Conservation (phyloP, 148 eudicot species). For the Cornus florida region DNA sequence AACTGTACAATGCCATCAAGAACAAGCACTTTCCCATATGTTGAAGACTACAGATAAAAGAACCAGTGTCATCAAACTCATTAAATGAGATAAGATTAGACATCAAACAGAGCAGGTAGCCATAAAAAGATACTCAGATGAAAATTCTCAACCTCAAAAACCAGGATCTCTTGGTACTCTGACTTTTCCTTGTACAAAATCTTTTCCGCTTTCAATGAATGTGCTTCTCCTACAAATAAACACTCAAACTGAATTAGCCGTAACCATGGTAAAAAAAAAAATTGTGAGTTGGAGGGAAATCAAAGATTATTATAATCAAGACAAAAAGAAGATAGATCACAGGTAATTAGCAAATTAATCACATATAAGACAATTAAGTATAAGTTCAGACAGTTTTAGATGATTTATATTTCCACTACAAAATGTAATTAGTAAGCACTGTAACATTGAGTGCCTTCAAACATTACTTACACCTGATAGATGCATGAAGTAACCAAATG, state of each 20-base stretch:
- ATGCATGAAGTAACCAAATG: too few species aligned
- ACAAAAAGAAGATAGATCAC: not conserved
- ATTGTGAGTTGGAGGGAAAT: not conserved
- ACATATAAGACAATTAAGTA: too few species aligned
- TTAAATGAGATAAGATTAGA: not conserved
- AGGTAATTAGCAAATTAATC: not conserved
- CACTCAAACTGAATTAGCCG: not conserved
- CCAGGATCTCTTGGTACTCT: constrained; percentile 81
- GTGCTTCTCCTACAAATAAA: constrained; percentile 73
- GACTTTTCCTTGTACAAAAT: constrained; percentile 78
- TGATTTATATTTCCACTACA: too few species aligned
- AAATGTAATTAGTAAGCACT: too few species aligned
- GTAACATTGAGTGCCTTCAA: too few species aligned
- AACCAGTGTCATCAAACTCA: not conserved
- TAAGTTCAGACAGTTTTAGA: too few species aligned
- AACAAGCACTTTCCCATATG: constrained; percentile 87
- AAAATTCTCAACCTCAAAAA: constrained; percentile 72
- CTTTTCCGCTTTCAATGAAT: constrained; percentile 75
- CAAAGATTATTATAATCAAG: not conserved
- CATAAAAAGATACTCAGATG: not conserved
- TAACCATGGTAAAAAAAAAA: too few species aligned
- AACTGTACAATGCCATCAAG: constrained; percentile 94
- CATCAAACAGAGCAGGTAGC: not conserved
- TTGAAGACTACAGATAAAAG: constrained; percentile 54
- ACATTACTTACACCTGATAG: too few species aligned